Conservation (phyloP, 2,329 filamentous ascomycete genomes). For the Sclerotinia glacialis region DNA sequence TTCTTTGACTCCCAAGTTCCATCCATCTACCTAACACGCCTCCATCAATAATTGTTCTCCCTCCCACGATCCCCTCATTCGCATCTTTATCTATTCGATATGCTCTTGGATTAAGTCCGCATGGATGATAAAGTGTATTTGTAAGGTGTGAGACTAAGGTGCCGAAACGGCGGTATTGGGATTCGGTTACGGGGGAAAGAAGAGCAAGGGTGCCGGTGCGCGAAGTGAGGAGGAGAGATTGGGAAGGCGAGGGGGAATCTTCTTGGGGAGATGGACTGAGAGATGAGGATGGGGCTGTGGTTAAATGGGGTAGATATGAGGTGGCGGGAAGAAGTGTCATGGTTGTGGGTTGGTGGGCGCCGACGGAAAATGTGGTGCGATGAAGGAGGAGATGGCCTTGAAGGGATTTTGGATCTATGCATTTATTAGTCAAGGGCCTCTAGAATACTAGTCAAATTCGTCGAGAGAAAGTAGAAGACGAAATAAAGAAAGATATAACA, state of each 20-base stretch:
- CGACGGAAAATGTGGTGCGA: constrained; percentile 82
- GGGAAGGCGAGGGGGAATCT: constrained; percentile 40
- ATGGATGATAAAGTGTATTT: constrained; percentile 71
- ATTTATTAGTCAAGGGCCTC: not conserved
- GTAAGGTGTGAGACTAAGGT: constrained; percentile 78
- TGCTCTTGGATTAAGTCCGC: constrained; percentile 78
- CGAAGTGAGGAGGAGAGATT: constrained; percentile 65
- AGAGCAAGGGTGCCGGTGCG: constrained; percentile 73
- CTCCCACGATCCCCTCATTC: constrained; percentile 42
- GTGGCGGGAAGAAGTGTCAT: constrained; percentile 74
- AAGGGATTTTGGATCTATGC: constrained; percentile 82
- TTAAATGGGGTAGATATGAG: constrained; percentile 47
- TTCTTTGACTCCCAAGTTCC: constrained; percentile 68
- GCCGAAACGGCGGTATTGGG: constrained; percentile 77
- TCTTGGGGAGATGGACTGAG: constrained; percentile 30
- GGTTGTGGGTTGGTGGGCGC: constrained; percentile 70
- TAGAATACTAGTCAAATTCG: not conserved
- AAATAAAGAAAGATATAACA: constrained; percentile 40
- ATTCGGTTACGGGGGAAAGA: constrained; percentile 74
- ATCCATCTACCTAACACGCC: constrained; percentile 70
- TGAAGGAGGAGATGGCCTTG: constrained; percentile 85
- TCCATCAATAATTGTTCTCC: constrained; percentile 64
- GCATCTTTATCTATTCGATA: constrained; percentile 65
- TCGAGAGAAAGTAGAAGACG: constrained; percentile 11
- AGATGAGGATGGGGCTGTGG: constrained; percentile 42